Base-by-base conservation (phyloP, 1,284 basidiomycete species). In the Leccinum pachyderme region DNA sequence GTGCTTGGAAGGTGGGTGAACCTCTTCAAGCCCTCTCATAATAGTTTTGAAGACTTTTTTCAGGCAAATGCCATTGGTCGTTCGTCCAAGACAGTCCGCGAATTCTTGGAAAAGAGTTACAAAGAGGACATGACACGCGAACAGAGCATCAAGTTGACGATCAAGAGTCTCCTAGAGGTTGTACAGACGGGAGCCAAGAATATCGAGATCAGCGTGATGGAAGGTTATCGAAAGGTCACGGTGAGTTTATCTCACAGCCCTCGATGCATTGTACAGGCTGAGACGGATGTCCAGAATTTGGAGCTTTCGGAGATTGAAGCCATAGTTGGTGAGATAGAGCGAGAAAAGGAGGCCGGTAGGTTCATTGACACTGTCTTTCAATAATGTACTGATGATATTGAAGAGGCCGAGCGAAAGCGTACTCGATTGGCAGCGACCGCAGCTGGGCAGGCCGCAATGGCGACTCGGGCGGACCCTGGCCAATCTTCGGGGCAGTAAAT, bases 121-220 rank as follows among this genome's bases (percentile, higher is more conserved):
- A 93, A 89, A 63, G 95, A 98, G 61, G 91, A 92, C 62, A 81
- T 98, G 76, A 80, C 82, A 12, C 82, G 91, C 58, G 94, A 95
- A 39, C 93, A 95, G 57, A 86, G 91, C 49, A 92, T 99, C 75
- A 98, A 98, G 73, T 79, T 99, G 39, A 93, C 97, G 0, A 85
- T 99, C 65, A 99, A 98, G 80, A 93, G 91, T 70, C 76, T 99
- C 66, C 79, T 99, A 27, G 97, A 99, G 71, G 96, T 99, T 28
- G 97, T 99, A 2, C 97, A 99, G 76, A 98, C 97, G 1, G 97
- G 97, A 25, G 97, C 97, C 4, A 99, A 99, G 81, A 99, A 98
- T 73, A 98, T 98, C 61, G 95, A 98, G 72, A 93, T 98, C 63
- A 95, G 90, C 61, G 91, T 98, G 48, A 95, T 98, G 92, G 93